Base-by-base conservation (phyloP, 768 basidiomycete genomes). In the Termitomyces sp. region DNA sequence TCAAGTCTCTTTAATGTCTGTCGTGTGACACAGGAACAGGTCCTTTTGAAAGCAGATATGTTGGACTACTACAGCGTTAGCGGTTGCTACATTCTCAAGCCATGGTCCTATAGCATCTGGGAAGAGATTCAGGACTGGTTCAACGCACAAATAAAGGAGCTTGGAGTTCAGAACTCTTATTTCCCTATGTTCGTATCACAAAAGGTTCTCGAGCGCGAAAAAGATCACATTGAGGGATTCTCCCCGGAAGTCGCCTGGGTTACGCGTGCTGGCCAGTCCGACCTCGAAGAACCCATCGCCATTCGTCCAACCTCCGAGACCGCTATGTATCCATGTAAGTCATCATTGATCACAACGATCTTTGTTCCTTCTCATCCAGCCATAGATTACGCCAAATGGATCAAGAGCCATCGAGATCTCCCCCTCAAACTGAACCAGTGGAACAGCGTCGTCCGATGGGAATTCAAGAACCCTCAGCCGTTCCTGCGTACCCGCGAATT, bases 241-340 rank as follows among this genome's bases (percentile, higher is more conserved):
- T 96, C 96, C 58, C 95, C 97, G 4, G 97, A 99, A 74, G 97
- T 99, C 36, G 97, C 97, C n/a, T 99, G 97, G 97, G 97, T 99
- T 58, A 99, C 97, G 28, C 82, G 84, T 74, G 96, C 96, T 55
- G 97, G 97, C 50, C 83, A 82, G 63, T 93, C 93, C 20, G 96
- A 98, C 35, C 82, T 99, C 26, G 95, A 98, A 69, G 96, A 98
- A 70, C 95, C 93, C 41, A 93, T 99, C 63, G 96, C 96, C 49
- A 97, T 99, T 68, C 91, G 96, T 64, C 97, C 96, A 41, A 99
- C 96, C 0, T 98, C 95, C 0, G 96, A 99, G 74, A 99, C 96
- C 35, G 93, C 89, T 72, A 99, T 99, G 97, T 99, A 99, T 75
- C 96, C 96, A 35, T 97, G 93, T 94, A 69, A 66, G 90, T 74